These are phyloP conservation scores for Sanghuangporus weigelae DNA, from an alignment of 1,284 basidiomycete genomes.

Conservation along the genomic window DNA sequence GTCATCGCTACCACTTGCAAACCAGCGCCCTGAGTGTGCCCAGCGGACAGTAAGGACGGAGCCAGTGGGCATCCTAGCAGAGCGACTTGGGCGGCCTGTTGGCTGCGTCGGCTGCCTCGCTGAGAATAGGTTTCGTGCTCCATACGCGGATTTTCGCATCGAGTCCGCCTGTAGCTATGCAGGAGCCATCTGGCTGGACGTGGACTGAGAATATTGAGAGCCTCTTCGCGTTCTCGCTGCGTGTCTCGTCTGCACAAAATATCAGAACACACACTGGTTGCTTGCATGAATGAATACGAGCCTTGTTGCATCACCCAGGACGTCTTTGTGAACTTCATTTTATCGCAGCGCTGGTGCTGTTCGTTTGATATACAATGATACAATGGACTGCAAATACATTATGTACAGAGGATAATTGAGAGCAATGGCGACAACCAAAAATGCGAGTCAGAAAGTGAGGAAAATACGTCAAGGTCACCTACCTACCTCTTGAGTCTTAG, in stretches of 20 bases:
- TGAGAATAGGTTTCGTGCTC: constrained; percentile 91
- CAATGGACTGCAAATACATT: not conserved
- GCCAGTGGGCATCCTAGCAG: constrained; percentile 87
- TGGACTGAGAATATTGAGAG: constrained; percentile 89
- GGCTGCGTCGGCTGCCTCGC: constrained; percentile 64
- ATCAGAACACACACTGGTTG: not conserved
- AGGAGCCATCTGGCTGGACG: constrained; percentile 93
- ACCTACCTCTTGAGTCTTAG: no score
- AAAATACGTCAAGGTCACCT: no score
- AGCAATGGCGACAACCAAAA: not conserved
- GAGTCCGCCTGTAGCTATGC: constrained; percentile 93
- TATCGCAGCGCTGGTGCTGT: no score
- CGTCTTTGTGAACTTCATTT: constrained; percentile 73
- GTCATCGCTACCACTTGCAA: constrained; percentile 97
- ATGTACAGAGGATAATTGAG: no score
- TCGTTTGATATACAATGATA: not conserved
- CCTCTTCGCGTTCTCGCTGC: constrained; percentile 50
- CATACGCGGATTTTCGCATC: constrained; percentile 97
- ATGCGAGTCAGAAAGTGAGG: not conserved
- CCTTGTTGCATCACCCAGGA: constrained; percentile 69
- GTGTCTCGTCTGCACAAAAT: constrained; percentile 11
- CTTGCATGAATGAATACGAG: constrained; percentile 19
- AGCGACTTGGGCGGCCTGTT: constrained; percentile 81
- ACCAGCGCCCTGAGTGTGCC: constrained; percentile 90
- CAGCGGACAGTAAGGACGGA: constrained; percentile 93